Percentiles rank a stretch among this genome's conserved stretches.
These are phyloP conservation scores for Pseudogymnoascus pannorum DNA, from an alignment of 2,329 filamentous ascomycete species.

Conservation along the genomic window DNA sequence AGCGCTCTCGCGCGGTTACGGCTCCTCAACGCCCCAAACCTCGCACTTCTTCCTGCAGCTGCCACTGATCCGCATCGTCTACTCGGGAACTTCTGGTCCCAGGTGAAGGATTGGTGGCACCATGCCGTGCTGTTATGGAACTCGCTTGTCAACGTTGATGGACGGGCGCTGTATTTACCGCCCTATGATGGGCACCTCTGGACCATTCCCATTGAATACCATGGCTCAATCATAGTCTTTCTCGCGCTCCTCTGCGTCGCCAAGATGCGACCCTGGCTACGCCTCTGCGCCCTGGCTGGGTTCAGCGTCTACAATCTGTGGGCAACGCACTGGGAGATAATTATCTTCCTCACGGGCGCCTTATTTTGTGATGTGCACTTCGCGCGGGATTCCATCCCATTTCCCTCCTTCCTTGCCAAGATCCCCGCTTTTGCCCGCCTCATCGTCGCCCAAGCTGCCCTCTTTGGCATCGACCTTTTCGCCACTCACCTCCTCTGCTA, in stretches of 20 bases:
- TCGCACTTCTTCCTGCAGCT: constrained; percentile 34
- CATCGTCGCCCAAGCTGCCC: neutral
- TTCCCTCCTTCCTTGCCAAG: neutral
- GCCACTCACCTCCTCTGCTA: constrained; percentile 11
- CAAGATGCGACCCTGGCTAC: constrained; percentile 19
- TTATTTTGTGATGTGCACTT: constrained; percentile 16
- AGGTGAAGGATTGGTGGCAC: neutral
- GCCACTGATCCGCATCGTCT: constrained; percentile 38
- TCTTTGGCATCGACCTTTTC: constrained; percentile 11
- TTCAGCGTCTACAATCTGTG: constrained; percentile 23
- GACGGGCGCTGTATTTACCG: constrained; percentile 1
- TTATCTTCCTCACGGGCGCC: constrained; percentile 17
- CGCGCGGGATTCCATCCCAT: constrained; percentile 7
- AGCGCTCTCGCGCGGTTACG: constrained; percentile 27
- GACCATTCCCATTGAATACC: constrained; percentile 28
- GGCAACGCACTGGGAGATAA: constrained; percentile 14
- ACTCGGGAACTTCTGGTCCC: constrained; percentile 28
- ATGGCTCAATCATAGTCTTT: constrained; percentile 27
- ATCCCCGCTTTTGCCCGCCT: neutral
- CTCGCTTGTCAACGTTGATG: neutral
- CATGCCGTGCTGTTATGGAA: neutral
- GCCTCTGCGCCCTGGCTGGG: constrained; percentile 19
- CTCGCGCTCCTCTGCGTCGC: constrained; percentile 19
- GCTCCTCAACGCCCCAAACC: constrained; percentile 29
- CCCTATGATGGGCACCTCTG: constrained; percentile 26